These are phyloP conservation scores for Eimeria mitis DNA, from an alignment of 169 alveolate genomes.

Conservation along the genomic window DNA sequence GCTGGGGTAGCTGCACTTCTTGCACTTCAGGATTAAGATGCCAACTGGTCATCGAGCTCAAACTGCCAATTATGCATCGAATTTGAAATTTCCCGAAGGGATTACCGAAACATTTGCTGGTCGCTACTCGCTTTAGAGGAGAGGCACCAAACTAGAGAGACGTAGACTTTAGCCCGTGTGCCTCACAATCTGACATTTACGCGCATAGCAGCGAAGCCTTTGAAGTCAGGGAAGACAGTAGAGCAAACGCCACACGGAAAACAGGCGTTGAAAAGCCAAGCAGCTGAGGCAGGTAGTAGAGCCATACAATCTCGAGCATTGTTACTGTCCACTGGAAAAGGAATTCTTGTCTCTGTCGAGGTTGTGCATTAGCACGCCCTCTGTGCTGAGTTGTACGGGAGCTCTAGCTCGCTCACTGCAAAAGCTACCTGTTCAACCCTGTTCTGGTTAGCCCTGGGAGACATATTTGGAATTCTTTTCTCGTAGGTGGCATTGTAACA, in stretches of 20 bases:
- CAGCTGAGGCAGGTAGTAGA: neutral
- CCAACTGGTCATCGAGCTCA: neutral
- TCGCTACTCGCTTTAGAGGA: neutral
- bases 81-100: neutral
- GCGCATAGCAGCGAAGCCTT: neutral
- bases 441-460: neutral
- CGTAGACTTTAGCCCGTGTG: neutral
- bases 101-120: neutral
- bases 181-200: neutral
- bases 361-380: neutral
- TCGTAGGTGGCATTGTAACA: neutral
- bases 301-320: neutral
- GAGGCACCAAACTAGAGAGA: neutral
- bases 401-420: neutral
- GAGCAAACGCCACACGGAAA: neutral
- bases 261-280: neutral
- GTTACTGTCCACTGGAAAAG: neutral
- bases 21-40: slow-evolving; percentile 91
- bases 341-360: neutral
- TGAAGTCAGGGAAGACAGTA: neutral
- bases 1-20: slow-evolving; percentile 98
- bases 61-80: neutral
- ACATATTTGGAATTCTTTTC: neutral
- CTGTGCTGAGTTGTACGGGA: neutral
- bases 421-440: neutral